phyloP scores from a whole-genome alignment of 2,329 filamentous ascomycete species.

The Stagonosporopsis vannaccii region DNA sequence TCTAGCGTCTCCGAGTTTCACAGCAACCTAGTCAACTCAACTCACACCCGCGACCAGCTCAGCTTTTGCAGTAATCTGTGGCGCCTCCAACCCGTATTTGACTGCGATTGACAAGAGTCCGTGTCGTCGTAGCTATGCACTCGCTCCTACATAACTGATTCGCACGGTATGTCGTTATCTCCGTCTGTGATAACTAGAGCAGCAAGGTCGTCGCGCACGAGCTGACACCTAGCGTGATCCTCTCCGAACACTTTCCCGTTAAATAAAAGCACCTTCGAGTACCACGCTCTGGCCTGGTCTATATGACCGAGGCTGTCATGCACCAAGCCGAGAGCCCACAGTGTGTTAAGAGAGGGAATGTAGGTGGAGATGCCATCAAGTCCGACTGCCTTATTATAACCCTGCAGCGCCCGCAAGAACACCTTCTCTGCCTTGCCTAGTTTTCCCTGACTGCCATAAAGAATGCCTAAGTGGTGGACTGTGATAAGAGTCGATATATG shows the following conservation, averaged over 20 bases:
- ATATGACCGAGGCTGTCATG: background rate
- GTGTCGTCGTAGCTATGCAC: no score
- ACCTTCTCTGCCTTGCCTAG: background rate
- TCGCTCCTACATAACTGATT: background rate
- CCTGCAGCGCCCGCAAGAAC: background rate
- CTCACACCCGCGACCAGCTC: background rate
- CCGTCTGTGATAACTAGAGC: background rate
- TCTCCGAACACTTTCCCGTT: slow-evolving; percentile 8
- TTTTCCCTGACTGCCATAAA: background rate
- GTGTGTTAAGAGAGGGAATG: background rate
- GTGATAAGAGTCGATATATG: background rate
- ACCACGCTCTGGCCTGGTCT: slow-evolving; percentile 9
- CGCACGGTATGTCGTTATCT: background rate
- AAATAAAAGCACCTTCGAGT: slow-evolving; percentile 6
- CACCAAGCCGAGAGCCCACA: background rate
- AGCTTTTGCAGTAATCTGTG: background rate
- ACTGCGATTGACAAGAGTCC: background rate
- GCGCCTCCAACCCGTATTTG: background rate
- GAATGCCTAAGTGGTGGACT: background rate
- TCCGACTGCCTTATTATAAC: background rate
- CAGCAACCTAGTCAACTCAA: background rate
- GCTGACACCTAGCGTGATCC: slow-evolving; percentile 3
- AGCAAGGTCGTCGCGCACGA: background rate
- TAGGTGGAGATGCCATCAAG: background rate
- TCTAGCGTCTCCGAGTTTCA: no score